phyloP scores from a whole-genome alignment of 441 rosid genomes.

The Sinapis alba region DNA sequence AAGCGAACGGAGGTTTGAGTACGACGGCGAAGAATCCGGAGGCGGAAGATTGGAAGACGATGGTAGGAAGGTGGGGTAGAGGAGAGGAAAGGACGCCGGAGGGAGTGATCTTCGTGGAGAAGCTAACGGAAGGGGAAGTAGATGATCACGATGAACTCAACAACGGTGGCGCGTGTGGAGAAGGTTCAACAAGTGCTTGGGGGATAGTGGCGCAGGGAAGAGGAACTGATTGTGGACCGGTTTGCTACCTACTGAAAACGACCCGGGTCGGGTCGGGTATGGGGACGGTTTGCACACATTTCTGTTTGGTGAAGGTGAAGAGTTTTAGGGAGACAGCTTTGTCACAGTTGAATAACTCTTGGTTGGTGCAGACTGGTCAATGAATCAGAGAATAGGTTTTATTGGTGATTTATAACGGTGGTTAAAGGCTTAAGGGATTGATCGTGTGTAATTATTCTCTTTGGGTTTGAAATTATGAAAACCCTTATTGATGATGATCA shows the following conservation, averaged over 20 bases:
- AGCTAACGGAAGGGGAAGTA: slow-evolving; percentile 38
- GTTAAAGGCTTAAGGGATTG: neutral
- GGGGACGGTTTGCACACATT: slow-evolving; percentile 55
- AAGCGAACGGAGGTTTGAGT: slow-evolving; percentile 21
- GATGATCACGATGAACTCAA: neutral
- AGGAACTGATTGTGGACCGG: slow-evolving; percentile 51
- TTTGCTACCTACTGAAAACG: slow-evolving; percentile 71
- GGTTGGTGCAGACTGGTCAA: slow-evolving; percentile 50
- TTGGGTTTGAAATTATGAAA: slow-evolving; percentile 15
- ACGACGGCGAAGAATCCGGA: slow-evolving; percentile 45
- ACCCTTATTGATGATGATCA: slow-evolving; percentile 32
- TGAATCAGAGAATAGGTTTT: neutral
- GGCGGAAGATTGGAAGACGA: slow-evolving; percentile 54
- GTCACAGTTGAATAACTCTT: slow-evolving; percentile 56
- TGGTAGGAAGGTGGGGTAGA: slow-evolving; percentile 51
- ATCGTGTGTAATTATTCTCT: slow-evolving; percentile 9
- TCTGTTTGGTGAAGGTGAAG: slow-evolving; percentile 55
- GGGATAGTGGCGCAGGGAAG: slow-evolving; percentile 72
- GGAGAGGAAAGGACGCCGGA: slow-evolving; percentile 57
- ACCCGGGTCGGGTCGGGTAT: slow-evolving; percentile 52
- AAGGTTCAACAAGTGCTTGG: slow-evolving; percentile 49
- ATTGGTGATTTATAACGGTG: neutral
- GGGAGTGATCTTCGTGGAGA: slow-evolving; percentile 66
- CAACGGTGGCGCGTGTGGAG: slow-evolving; percentile 20
- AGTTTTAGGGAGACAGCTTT: slow-evolving; percentile 52